Conservation (phyloP, 1,139 yeast genomes). For the Geotrichum candidum region DNA sequence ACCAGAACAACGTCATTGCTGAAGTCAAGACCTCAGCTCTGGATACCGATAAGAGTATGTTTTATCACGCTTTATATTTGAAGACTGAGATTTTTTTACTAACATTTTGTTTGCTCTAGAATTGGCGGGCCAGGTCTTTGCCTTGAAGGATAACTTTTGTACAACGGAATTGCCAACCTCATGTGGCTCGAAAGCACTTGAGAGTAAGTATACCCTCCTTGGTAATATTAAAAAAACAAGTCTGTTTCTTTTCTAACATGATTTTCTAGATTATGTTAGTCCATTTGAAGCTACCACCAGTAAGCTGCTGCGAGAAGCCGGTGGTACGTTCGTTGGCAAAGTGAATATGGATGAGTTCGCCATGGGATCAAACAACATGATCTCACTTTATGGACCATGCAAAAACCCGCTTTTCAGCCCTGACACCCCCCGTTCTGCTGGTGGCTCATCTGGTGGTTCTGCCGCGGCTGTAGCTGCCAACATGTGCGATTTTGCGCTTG, state of each 20-base stretch:
- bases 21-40: conserved; percentile 13
- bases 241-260: neutral
- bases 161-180: conserved; percentile 63
- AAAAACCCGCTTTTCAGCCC: conserved; percentile 52
- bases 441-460: conserved; percentile 95
- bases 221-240: neutral
- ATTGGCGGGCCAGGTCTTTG: conserved; percentile 34
- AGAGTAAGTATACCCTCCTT: conserved; percentile 16
- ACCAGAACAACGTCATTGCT: conserved; percentile 1
- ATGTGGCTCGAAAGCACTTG: conserved; percentile 62
- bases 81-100: neutral
- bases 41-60: conserved; percentile 9
- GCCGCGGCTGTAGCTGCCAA: conserved; percentile 84
- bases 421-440: conserved; percentile 46
- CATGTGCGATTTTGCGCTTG: conserved; percentile 63
- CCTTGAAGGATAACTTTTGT: conserved; percentile 73
- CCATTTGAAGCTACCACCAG: conserved; percentile 82
- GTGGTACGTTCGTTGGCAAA: conserved; percentile 63
- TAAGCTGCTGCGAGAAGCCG: conserved; percentile 45
- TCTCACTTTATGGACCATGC: conserved; percentile 57
- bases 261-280: conserved; percentile 46
- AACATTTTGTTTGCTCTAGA: conserved; percentile 9
- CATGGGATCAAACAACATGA: conserved; percentile 67
- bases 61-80: neutral
- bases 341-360: conserved; percentile 97